A percentile compares a stretch with the other conserved stretches of the same genome.
Conservation (phyloP, 2,329 filamentous ascomycete genomes). For the Botrytis fragariae region DNA sequence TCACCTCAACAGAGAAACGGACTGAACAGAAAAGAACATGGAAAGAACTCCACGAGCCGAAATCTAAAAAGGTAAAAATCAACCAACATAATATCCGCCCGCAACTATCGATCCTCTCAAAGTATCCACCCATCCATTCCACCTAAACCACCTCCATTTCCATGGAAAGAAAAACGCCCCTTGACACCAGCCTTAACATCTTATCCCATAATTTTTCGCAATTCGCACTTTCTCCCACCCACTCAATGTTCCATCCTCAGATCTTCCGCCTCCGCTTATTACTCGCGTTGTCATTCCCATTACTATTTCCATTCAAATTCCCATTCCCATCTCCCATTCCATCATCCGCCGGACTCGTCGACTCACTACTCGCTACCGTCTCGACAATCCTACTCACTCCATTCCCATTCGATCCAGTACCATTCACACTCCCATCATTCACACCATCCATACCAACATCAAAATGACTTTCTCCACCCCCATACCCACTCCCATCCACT, state of each 20-base stretch:
- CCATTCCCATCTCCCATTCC: slow-evolving; percentile 15
- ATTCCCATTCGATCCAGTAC: not conserved
- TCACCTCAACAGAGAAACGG: not conserved
- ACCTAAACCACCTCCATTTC: not conserved
- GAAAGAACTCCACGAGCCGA: not conserved
- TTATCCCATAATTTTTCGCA: not conserved
- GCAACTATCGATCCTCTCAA: not conserved
- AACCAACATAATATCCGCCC: not conserved
- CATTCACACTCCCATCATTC: slow-evolving; percentile 20
- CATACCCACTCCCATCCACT: slow-evolving; percentile 6
- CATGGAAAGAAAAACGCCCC: slow-evolving; percentile 8
- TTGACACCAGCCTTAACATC: not conserved
- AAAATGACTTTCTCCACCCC: slow-evolving; percentile 31
- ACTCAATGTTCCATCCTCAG: slow-evolving; percentile 18
- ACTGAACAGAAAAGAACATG: not conserved
- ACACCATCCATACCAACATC: slow-evolving; percentile 36
- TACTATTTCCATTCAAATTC: slow-evolving; percentile 14
- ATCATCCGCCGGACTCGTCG: slow-evolving; percentile 25
- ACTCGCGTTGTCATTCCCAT: slow-evolving; percentile 18
- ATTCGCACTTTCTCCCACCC: not conserved
- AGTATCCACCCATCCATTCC: not conserved
- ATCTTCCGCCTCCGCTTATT: slow-evolving; percentile 32
- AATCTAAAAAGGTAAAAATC: not conserved
- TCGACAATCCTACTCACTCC: slow-evolving; percentile 24
- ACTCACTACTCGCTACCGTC: slow-evolving; percentile 28